These are phyloP conservation scores for Lepidium africanum DNA, from an alignment of 345 rosid genomes.

Conservation along the genomic window DNA sequence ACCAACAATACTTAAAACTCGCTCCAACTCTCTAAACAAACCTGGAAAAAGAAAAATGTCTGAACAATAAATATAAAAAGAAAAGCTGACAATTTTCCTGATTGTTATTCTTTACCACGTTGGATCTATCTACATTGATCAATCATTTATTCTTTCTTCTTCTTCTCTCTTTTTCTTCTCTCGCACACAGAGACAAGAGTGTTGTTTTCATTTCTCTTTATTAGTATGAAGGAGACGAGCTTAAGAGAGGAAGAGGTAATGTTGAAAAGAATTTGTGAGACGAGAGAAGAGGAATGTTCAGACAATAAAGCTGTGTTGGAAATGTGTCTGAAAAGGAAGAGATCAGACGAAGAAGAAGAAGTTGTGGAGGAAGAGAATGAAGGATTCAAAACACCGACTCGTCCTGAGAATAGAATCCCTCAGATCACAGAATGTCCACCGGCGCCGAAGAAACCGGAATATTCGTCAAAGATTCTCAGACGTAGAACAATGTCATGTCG, in stretches of 20 bases:
- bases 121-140: slow-evolving; percentile 29
- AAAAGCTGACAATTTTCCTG: slow-evolving; percentile 32
- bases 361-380: slow-evolving; percentile 6
- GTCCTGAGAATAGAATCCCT: slow-evolving; percentile 24
- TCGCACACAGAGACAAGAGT: background rate
- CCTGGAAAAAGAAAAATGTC: slow-evolving; percentile 4
- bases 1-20: background rate
- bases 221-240: slow-evolving; percentile 3
- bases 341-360: slow-evolving; percentile 10
- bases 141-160: background rate
- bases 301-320: slow-evolving; percentile 5
- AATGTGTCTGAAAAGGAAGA: slow-evolving; percentile 13
- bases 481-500: slow-evolving; percentile 6
- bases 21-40: slow-evolving; percentile 20
- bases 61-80: background rate
- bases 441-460: slow-evolving; percentile 11
- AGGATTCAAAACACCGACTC: slow-evolving; percentile 27
- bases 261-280: background rate
- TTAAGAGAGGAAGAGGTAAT: slow-evolving; percentile 2
- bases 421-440: slow-evolving; percentile 21
- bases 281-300: background rate
- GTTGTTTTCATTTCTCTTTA: background rate
- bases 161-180: background rate
- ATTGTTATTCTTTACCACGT: slow-evolving; percentile 30
- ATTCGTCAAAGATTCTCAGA: background rate